These are phyloP conservation scores for Lecanosticta acicola DNA, from an alignment of 2,329 filamentous ascomycete species.

Conservation along the genomic window DNA sequence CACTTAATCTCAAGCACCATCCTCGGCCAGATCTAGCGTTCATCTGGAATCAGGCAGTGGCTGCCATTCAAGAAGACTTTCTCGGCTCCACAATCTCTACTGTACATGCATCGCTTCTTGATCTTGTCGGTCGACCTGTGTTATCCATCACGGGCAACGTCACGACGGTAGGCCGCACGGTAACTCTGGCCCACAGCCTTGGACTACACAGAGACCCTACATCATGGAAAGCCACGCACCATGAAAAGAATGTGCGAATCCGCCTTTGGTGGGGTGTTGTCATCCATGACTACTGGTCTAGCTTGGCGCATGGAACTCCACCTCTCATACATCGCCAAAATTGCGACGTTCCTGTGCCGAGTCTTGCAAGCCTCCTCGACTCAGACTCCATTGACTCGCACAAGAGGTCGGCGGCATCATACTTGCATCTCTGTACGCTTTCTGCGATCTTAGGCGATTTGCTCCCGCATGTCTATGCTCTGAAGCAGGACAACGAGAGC, in stretches of 20 bases:
- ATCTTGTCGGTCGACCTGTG: slow-evolving; percentile 39
- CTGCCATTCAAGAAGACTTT: slow-evolving; percentile 40
- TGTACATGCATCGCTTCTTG: slow-evolving; percentile 36
- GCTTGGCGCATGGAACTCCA: slow-evolving; percentile 52
- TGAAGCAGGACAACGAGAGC: slow-evolving; percentile 29
- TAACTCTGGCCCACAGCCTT: slow-evolving; percentile 51
- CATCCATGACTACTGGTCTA: slow-evolving; percentile 53
- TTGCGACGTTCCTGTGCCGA: slow-evolving; percentile 53
- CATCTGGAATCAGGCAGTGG: slow-evolving; percentile 40
- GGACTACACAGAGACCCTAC: slow-evolving; percentile 52
- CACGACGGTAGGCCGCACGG: slow-evolving; percentile 48
- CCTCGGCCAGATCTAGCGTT: slow-evolving; percentile 36
- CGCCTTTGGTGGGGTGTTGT: slow-evolving; percentile 54
- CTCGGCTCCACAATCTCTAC: slow-evolving; percentile 38
- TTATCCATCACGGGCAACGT: slow-evolving; percentile 44
- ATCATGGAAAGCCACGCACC: slow-evolving; percentile 47
- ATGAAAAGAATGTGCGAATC: slow-evolving; percentile 49
- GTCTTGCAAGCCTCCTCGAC: slow-evolving; percentile 37
- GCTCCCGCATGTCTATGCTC: slow-evolving; percentile 36
- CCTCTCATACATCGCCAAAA: slow-evolving; percentile 49
- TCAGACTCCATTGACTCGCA: slow-evolving; percentile 10
- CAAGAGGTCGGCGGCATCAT: slow-evolving; percentile 43
- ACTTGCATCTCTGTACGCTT: slow-evolving; percentile 49
- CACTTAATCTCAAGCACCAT: slow-evolving; percentile 33
- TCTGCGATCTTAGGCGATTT: slow-evolving; percentile 40